A percentile compares a stretch with the other conserved stretches of the same genome.
These are phyloP conservation scores for Afroboletus lepidellus DNA, from an alignment of 1,284 basidiomycete genomes.

Conservation along the genomic window DNA sequence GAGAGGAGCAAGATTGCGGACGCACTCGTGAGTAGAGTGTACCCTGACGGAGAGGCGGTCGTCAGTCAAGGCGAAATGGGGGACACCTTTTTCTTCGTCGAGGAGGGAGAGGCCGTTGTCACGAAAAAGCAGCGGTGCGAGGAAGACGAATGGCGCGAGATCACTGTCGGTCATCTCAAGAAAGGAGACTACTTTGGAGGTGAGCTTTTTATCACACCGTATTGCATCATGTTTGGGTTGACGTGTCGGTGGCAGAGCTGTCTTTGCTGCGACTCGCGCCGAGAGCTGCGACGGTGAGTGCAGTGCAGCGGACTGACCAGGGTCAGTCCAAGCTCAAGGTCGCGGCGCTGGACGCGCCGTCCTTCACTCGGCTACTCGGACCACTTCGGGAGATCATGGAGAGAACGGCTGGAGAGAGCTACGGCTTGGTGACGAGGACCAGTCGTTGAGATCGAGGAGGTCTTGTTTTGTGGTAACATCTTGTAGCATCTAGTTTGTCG, in stretches of 20 bases:
- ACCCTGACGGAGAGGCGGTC: slow-evolving; percentile 82
- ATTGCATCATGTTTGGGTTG: not conserved
- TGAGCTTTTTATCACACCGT: slow-evolving; percentile 38
- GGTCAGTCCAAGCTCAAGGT: slow-evolving; percentile 77
- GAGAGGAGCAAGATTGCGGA: slow-evolving; percentile 98
- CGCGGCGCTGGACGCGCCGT: slow-evolving; percentile 89
- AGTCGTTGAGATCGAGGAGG: slow-evolving; percentile 23
- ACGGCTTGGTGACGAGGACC: slow-evolving; percentile 35
- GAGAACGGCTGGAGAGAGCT: slow-evolving; percentile 66
- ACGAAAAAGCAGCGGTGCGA: slow-evolving; percentile 70
- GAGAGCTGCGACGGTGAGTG: slow-evolving; percentile 92
- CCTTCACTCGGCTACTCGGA: slow-evolving; percentile 93
- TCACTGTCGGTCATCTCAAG: slow-evolving; percentile 71
- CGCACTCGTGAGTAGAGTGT: slow-evolving; percentile 83
- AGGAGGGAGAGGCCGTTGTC: slow-evolving; percentile 88
- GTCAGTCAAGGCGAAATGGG: slow-evolving; percentile 93
- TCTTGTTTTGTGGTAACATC: slow-evolving; percentile 4
- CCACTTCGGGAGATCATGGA: slow-evolving; percentile 89
- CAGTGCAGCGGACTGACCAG: slow-evolving; percentile 53
- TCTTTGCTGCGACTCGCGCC: slow-evolving; percentile 84
- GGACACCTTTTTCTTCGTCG: slow-evolving; percentile 96
- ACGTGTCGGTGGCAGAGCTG: slow-evolving; percentile 53
- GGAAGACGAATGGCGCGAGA: slow-evolving; percentile 60
- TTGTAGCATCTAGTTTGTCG: slow-evolving; percentile 2
- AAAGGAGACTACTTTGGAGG: slow-evolving; percentile 99